Percentiles rank a stretch among this genome's conserved stretches.
Evolutionary conservation across 768 basidiomycete species (phyloP).

Genomic region (Kondoa malvinella): DNA sequence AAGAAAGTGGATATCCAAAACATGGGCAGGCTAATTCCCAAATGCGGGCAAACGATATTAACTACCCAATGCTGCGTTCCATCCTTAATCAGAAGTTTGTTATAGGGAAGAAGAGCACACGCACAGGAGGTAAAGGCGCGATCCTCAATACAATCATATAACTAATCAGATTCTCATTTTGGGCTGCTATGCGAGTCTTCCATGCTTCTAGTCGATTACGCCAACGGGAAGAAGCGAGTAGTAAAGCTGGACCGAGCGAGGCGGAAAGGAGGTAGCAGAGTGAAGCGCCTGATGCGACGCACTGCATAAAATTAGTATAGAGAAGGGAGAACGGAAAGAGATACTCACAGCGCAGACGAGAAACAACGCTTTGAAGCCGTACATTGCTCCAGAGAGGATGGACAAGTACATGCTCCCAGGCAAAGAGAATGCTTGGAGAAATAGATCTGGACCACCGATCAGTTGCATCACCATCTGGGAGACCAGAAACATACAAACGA

Average conservation of each 20-base stretch:
- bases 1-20: constrained; percentile 86
- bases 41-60: constrained; percentile 78
- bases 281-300: constrained; percentile 75
- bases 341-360: constrained; percentile 57
- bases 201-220: constrained; percentile 64
- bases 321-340: not conserved
- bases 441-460: constrained; percentile 30
- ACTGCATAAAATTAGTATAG: constrained; percentile 31
- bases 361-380: constrained; percentile 69
- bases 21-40: constrained; percentile 63
- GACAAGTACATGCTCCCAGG: constrained; percentile 97
- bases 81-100: not conserved
- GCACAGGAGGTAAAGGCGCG: constrained; percentile 16
- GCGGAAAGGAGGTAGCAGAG: constrained; percentile 85
- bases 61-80: constrained; percentile 66
- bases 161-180: constrained; percentile 69
- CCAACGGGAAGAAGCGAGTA: constrained; percentile 72
- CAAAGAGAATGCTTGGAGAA: constrained; percentile 87
- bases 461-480: constrained; percentile 37
- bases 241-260: constrained; percentile 77
- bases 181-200: constrained; percentile 56
- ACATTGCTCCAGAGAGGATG: constrained; percentile 69
- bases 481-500: constrained; percentile 88
- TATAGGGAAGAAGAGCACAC: constrained; percentile 6
- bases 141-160: constrained; percentile 67